A percentile compares a stretch with the other conserved stretches of the same genome.
phyloP scores from a whole-genome alignment of 257 asterid genomes.

The Cordia subcordata region DNA sequence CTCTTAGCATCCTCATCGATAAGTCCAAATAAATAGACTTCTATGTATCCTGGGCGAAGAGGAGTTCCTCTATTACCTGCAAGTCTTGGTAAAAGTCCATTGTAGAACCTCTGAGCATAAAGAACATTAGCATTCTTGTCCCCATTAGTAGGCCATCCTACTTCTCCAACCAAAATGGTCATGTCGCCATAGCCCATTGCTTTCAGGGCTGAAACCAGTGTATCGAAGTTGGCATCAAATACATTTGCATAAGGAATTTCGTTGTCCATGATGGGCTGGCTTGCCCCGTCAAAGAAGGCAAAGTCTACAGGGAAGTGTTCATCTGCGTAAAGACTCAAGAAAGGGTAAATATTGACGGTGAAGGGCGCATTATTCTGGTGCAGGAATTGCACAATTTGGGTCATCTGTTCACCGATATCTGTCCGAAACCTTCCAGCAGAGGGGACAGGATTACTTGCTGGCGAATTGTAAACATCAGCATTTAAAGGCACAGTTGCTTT shows the following conservation, averaged over 20 bases:
- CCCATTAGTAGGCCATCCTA: constrained; percentile 47
- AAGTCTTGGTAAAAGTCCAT: constrained; percentile 32
- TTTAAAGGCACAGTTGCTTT: constrained; percentile 45
- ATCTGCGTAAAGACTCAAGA: constrained; percentile 36
- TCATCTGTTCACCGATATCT: constrained; percentile 31
- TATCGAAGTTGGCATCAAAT: constrained; percentile 44
- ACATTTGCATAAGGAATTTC: constrained; percentile 33
- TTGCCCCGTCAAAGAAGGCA: constrained; percentile 43
- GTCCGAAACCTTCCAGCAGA: constrained; percentile 39
- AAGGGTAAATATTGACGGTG: constrained; percentile 39
- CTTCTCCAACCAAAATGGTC: constrained; percentile 38
- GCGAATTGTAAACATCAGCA: constrained; percentile 40
- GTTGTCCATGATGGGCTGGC: constrained; percentile 26
- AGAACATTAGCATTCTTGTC: constrained; percentile 30
- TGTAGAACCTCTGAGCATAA: constrained; percentile 32
- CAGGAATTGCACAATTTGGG: constrained; percentile 38
- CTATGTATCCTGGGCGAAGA: constrained; percentile 34
- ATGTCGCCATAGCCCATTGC: constrained; percentile 31
- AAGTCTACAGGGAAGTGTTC: constrained; percentile 36
- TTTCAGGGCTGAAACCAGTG: constrained; percentile 34
- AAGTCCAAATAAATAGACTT: constrained; percentile 40
- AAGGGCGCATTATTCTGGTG: constrained; percentile 38
- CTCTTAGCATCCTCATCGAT: constrained; percentile 40
- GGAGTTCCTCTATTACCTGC: constrained; percentile 43
- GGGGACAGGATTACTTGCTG: constrained; percentile 27